A percentile compares a stretch with the other conserved stretches of the same genome.
Evolutionary conservation across 352 stramenopile species (phyloP).

Genomic region (Phytophthora lateralis): DNA sequence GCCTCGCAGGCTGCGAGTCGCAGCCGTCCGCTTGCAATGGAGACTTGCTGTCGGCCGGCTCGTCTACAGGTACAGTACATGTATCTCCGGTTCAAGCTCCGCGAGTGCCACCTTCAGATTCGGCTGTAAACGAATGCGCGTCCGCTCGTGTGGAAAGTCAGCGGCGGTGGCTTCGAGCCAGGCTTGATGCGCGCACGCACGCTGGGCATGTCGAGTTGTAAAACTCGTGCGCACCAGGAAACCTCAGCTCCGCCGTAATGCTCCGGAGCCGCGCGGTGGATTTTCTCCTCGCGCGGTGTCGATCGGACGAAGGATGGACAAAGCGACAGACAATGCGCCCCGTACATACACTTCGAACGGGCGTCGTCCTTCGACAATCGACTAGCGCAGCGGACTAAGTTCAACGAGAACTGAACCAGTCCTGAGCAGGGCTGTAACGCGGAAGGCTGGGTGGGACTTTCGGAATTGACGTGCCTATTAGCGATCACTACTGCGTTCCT

Average conservation of each 20-base stretch:
- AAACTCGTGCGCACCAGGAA: slow-evolving; percentile 6
- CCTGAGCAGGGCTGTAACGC: not conserved
- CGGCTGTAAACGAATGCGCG: slow-evolving; percentile 23
- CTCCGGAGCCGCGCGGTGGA: slow-evolving; percentile 4
- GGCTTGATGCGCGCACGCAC: slow-evolving; percentile 22
- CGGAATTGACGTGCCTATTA: not conserved
- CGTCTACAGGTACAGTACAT: slow-evolving; percentile 26
- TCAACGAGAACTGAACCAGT: slow-evolving; percentile 6
- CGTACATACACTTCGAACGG: slow-evolving; percentile 18
- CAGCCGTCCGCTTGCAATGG: slow-evolving; percentile 7
- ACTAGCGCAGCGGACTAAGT: slow-evolving; percentile 13
- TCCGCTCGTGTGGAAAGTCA: slow-evolving; percentile 31
- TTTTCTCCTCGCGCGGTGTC: slow-evolving; percentile 17
- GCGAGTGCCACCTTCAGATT: slow-evolving; percentile 10
- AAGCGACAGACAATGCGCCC: slow-evolving; percentile 15
- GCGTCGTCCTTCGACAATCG: slow-evolving; percentile 11
- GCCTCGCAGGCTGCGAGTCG: not conserved
- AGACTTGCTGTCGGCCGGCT: slow-evolving; percentile 7
- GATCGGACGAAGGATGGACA: slow-evolving; percentile 26
- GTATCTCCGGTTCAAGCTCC: slow-evolving; percentile 18
- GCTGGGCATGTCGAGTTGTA: slow-evolving; percentile 30
- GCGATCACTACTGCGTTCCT: not conserved
- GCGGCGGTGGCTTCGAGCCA: slow-evolving; percentile 1
- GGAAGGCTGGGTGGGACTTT: slow-evolving; percentile 1
- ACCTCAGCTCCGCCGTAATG: slow-evolving; percentile 6